These are phyloP conservation scores for Podaxis mareebaensis DNA, from an alignment of 768 basidiomycete species.

Conservation along the genomic window DNA sequence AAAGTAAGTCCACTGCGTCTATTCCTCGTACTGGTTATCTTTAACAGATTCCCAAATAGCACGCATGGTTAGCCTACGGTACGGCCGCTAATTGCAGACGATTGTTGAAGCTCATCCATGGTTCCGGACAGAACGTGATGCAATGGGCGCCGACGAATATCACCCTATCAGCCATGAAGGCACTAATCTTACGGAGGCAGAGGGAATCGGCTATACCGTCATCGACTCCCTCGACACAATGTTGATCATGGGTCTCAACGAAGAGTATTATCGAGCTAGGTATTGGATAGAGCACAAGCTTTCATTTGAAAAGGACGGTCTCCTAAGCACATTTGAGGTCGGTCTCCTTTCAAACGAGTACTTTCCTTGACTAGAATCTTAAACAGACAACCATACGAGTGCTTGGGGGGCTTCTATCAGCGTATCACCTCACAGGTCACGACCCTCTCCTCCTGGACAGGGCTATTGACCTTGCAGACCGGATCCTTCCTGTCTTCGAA, in stretches of 20 bases:
- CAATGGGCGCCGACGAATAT: slow-evolving; percentile 92
- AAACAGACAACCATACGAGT: slow-evolving; percentile 87
- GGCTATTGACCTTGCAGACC: slow-evolving; percentile 81
- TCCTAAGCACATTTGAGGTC: slow-evolving; percentile 92
- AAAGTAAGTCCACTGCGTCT: slow-evolving; percentile 46
- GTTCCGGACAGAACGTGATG: slow-evolving; percentile 68
- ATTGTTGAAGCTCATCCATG: not conserved
- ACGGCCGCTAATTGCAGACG: slow-evolving; percentile 17
- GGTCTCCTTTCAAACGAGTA: slow-evolving; percentile 21
- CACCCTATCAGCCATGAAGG: slow-evolving; percentile 79
- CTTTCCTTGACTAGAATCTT: not conserved
- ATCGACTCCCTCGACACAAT: slow-evolving; percentile 88
- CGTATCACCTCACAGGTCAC: slow-evolving; percentile 73
- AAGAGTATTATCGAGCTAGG: slow-evolving; percentile 77
- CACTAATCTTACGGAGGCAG: slow-evolving; percentile 74
- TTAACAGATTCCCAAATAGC: slow-evolving; percentile 39
- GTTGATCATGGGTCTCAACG: slow-evolving; percentile 78
- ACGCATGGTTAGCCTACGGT: slow-evolving; percentile 90
- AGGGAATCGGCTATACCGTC: slow-evolving; percentile 88
- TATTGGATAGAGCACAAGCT: slow-evolving; percentile 74
- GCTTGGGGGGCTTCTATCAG: slow-evolving; percentile 86
- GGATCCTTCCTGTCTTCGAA: slow-evolving; percentile 83
- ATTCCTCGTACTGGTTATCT: not conserved
- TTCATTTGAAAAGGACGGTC: slow-evolving; percentile 73
- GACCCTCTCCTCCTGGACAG: slow-evolving; percentile 73